These are phyloP conservation scores for Plasmodium vivax DNA, from an alignment of 169 alveolate genomes.

Conservation along the genomic window DNA sequence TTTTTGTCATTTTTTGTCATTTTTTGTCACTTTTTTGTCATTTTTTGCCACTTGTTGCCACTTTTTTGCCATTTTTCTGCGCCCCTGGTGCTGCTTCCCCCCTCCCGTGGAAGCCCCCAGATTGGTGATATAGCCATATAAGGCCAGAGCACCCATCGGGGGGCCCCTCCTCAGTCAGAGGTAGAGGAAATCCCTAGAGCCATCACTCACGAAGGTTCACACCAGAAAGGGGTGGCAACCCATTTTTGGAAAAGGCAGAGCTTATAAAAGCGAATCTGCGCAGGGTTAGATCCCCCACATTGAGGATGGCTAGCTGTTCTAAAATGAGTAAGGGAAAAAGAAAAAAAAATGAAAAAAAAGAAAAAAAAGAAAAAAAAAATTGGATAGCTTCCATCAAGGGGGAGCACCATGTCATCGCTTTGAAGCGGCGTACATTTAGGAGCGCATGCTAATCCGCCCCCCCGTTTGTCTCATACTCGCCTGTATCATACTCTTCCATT, in stretches of 20 bases:
- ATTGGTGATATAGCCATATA: not conserved
- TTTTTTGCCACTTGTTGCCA: too few species aligned
- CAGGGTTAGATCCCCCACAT: not conserved
- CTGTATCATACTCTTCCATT: not conserved
- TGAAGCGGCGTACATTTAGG: not conserved
- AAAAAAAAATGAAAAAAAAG: conserved; percentile 3
- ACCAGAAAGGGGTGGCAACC: not conserved
- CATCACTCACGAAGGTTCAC: not conserved
- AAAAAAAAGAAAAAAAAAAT: conserved; percentile 17
- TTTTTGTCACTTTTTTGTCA: too few species aligned
- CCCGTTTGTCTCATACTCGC: not conserved
- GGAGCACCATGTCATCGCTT: not conserved
- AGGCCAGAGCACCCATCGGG: not conserved
- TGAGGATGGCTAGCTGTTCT: not conserved
- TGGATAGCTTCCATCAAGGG: not conserved
- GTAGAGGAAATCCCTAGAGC: not conserved
- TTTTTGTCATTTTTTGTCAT: too few species aligned
- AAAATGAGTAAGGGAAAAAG: conserved; percentile 6
- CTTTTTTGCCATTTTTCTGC: not conserved
- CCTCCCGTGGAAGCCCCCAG: not conserved
- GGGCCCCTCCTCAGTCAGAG: not conserved
- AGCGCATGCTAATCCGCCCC: not conserved
- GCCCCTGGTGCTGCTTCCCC: not conserved
- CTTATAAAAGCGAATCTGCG: not conserved
- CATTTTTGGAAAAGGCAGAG: not conserved